phyloP scores from a whole-genome alignment of 345 rosid genomes.

The Heritiera littoralis region DNA sequence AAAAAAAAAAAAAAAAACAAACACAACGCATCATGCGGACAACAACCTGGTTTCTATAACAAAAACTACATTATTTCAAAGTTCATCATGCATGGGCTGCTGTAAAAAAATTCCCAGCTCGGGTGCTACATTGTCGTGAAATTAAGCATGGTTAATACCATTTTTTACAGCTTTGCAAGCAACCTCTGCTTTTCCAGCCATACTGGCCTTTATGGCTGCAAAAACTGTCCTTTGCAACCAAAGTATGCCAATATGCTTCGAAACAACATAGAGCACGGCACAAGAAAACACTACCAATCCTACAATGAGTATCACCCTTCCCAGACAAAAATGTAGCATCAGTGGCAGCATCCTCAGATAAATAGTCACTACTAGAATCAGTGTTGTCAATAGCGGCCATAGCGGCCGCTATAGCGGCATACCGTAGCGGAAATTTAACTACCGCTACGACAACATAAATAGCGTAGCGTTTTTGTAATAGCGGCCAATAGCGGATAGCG shows the following conservation, averaged over 20 bases:
- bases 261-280: constrained; percentile 87
- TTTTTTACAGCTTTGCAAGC: constrained; percentile 38
- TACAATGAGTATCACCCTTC: constrained; percentile 64
- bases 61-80: constrained; percentile 39
- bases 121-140: constrained; percentile 45
- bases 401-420: no score
- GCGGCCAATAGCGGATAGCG: no score
- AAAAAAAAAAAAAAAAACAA: not conserved
- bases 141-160: constrained; percentile 42
- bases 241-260: constrained; percentile 76
- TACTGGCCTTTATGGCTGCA: constrained; percentile 69
- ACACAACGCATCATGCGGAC: no score
- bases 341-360: constrained; percentile 16
- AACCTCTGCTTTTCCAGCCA: constrained; percentile 54
- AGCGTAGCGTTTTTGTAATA: no score
- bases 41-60: not conserved
- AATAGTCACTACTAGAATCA: not conserved
- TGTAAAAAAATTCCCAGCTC: constrained; percentile 41
- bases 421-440: no score
- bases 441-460: no score
- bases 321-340: constrained; percentile 19
- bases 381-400: no score
- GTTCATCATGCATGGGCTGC: constrained; percentile 69
- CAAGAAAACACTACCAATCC: constrained; percentile 69
- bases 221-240: constrained; percentile 72